phyloP scores from a whole-genome alignment of 73 alveolate genomes.

The Tetrahymena malaccensis region DNA sequence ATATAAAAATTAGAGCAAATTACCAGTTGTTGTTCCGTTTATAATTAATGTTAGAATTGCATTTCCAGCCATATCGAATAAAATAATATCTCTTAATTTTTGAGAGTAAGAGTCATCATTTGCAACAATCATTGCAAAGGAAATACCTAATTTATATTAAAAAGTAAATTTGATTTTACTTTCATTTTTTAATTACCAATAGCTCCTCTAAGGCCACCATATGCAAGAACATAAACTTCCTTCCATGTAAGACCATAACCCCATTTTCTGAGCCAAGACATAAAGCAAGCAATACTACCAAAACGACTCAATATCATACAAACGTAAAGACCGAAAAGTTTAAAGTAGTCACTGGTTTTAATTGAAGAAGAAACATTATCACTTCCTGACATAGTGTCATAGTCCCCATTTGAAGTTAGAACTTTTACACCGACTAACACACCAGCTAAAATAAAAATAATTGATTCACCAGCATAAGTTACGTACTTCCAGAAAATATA shows the following conservation, averaged over 20 bases:
- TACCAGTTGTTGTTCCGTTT: conserved; percentile 50
- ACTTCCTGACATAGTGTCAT: background rate
- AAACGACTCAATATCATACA: conserved; percentile 51
- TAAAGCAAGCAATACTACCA: conserved; percentile 7
- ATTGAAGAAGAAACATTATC: conserved; percentile 12
- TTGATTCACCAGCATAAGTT: conserved; percentile 38
- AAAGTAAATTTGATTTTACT: background rate
- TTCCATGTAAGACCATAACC: conserved; percentile 52
- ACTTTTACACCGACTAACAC: conserved; percentile 44
- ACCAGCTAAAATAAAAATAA: conserved; percentile 56
- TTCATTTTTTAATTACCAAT: background rate
- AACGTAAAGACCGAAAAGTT: conserved; percentile 43
- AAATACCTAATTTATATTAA: background rate
- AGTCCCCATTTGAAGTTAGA: background rate
- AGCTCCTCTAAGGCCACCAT: conserved; percentile 67
- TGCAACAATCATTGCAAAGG: conserved; percentile 53
- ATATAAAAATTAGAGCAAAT: background rate
- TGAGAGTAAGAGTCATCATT: conserved; percentile 33
- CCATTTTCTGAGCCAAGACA: conserved; percentile 37
- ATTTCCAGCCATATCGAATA: conserved; percentile 59
- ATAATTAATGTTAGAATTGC: conserved; percentile 48
- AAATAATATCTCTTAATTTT: conserved; percentile 41
- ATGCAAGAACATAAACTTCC: conserved; percentile 38
- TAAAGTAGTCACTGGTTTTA: conserved; percentile 38
- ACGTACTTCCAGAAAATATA: conserved; percentile 48